Conservation (phyloP, 495 filamentous ascomycete species). For the Cairneyella variabilis region DNA sequence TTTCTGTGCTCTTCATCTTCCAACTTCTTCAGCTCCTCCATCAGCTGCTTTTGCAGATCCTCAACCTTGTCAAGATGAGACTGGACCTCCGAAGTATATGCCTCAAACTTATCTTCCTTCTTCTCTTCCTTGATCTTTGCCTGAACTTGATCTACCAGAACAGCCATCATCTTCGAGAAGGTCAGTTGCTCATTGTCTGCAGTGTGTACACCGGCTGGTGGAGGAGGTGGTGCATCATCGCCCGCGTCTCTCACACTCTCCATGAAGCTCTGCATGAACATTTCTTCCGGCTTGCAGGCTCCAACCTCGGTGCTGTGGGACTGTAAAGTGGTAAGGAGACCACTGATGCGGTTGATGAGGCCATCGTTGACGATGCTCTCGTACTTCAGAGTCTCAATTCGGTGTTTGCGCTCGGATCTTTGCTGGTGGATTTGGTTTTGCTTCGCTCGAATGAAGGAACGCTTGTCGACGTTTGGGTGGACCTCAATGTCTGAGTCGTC, state of each 20-base stretch:
- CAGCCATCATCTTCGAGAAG: constrained; percentile 94
- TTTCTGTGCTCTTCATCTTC: constrained; percentile 85
- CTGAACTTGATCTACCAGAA: constrained; percentile 90
- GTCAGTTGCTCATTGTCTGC: constrained; percentile 71
- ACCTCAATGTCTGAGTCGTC: constrained; percentile 98
- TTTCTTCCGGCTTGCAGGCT: constrained; percentile 61
- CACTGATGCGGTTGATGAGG: constrained; percentile 75
- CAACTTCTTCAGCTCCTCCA: constrained; percentile 67
- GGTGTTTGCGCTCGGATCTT: constrained; percentile 73
- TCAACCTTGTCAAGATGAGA: constrained; percentile 73
- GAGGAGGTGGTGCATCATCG: constrained; percentile 72
- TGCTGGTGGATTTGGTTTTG: constrained; percentile 94
- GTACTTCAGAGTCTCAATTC: constrained; percentile 89
- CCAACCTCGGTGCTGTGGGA: constrained; percentile 63
- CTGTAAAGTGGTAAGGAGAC: constrained; percentile 67
- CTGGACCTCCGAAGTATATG: constrained; percentile 71
- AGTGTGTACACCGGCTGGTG: constrained; percentile 68
- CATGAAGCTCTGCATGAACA: constrained; percentile 84
- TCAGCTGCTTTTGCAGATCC: constrained; percentile 69
- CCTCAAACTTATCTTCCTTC: constrained; percentile 58
- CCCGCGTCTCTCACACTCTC: constrained; percentile 64
- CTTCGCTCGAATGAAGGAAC: constrained; percentile 97
- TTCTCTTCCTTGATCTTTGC: constrained; percentile 72
- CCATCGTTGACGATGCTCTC: constrained; percentile 92
- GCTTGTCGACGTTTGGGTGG: constrained; percentile 98